Evolutionary conservation across 2,329 filamentous ascomycete species (phyloP).

Genomic region (Graphilbum fragrans): DNA sequence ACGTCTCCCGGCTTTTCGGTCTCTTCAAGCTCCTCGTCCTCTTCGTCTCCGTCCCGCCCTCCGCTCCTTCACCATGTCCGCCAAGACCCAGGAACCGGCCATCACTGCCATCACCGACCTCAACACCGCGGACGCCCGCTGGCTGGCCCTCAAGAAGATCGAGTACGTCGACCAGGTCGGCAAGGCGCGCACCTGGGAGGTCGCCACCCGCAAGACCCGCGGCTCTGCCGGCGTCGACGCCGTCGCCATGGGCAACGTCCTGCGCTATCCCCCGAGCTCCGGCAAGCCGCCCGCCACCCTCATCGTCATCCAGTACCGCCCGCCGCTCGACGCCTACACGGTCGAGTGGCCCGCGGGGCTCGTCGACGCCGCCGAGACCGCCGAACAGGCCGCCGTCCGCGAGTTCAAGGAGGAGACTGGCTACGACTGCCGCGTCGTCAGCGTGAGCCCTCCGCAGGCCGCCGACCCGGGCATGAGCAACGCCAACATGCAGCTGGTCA

Average conservation of each 20-base stretch:
- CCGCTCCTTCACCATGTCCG: constrained; percentile 16
- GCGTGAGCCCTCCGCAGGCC: constrained; percentile 40
- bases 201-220: constrained; percentile 44
- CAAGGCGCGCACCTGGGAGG: constrained; percentile 45
- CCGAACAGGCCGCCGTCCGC: constrained; percentile 37
- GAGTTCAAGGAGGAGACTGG: constrained; percentile 45
- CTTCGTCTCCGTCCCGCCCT: too few relatives aligned
- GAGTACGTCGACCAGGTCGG: constrained; percentile 45
- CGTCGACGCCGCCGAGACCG: constrained; percentile 37
- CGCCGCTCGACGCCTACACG: constrained; percentile 33
- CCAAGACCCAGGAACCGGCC: constrained; percentile 29
- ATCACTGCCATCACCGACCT: constrained; percentile 35
- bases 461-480: constrained; percentile 46
- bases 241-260: constrained; percentile 49
- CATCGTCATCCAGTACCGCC: constrained; percentile 13
- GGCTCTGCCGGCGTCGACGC: constrained; percentile 43
- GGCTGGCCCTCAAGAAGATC: constrained; percentile 43
- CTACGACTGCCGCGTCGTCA: constrained; percentile 35
- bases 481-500: constrained; percentile 49
- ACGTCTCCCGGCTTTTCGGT: too few relatives aligned
- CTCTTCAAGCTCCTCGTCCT: too few relatives aligned
- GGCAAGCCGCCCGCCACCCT: constrained; percentile 25
- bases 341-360: constrained; percentile 43
- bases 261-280: constrained; percentile 27
- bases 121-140: constrained; percentile 37